phyloP scores from a whole-genome alignment of 192 early-diverging fungal genomes.

The Entrophospora sp. region DNA sequence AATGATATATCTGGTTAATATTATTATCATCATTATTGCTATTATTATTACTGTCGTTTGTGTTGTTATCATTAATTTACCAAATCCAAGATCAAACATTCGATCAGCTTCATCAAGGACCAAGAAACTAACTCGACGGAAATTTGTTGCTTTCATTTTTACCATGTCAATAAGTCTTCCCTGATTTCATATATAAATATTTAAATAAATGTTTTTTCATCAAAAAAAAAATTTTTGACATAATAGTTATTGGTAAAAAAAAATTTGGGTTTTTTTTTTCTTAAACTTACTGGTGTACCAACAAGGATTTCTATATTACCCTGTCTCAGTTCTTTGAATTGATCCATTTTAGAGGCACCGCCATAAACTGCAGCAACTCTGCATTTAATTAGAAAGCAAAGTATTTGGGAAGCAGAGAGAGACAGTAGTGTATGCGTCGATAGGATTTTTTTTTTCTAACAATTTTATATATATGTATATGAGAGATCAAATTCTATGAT shows the following conservation, averaged over 20 bases:
- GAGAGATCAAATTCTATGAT: slow-evolving; percentile 9
- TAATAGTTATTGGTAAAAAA: not conserved
- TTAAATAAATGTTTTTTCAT: not conserved
- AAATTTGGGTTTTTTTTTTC: not conserved
- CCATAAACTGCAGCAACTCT: slow-evolving; percentile 66
- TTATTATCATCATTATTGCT: too few species aligned
- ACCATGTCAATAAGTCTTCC: slow-evolving; percentile 83
- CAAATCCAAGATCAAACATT: slow-evolving; percentile 93
- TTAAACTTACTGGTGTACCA: slow-evolving; percentile 57
- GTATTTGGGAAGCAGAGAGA: slow-evolving; percentile 1
- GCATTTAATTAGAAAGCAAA: slow-evolving; percentile 3
- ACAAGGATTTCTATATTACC: slow-evolving; percentile 71
- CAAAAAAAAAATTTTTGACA: too few species aligned
- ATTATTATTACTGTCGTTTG: too few species aligned
- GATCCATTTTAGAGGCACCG: slow-evolving; percentile 73
- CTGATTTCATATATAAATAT: not conserved
- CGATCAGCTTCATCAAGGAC: slow-evolving; percentile 97
- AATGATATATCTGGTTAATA: too few species aligned
- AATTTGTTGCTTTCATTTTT: slow-evolving; percentile 79
- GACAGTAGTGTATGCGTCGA: slow-evolving; percentile 23
- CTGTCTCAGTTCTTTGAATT: slow-evolving; percentile 69
- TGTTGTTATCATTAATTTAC: too few species aligned
- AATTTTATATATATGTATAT: too few species aligned
- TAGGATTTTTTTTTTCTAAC: not conserved
- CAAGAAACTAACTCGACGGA: slow-evolving; percentile 70